A percentile compares a stretch with the other conserved stretches of the same genome.
Conservation (phyloP, 371 early-diverging fungal genomes). For the Syncephalastrum sp. region DNA sequence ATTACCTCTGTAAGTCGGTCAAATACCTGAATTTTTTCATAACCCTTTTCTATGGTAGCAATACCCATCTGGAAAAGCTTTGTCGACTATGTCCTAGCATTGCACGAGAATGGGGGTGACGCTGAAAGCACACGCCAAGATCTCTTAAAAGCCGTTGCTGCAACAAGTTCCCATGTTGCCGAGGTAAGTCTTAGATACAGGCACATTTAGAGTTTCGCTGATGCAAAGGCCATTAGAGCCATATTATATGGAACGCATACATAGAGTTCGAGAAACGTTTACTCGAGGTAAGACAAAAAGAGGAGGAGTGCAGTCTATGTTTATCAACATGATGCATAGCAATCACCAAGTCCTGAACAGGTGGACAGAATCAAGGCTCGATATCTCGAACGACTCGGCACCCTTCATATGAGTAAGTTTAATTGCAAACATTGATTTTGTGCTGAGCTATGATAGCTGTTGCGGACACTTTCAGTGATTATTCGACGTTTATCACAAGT, state of each 20-base stretch:
- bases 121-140: conserved; percentile 41
- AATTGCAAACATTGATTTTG: neutral
- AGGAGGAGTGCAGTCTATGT: neutral
- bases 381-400: conserved; percentile 46
- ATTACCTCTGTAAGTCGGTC: conserved; percentile 58
- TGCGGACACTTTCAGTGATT: conserved; percentile 63
- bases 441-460: conserved; percentile 26
- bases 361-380: conserved; percentile 28
- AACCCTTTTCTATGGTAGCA: conserved; percentile 27
- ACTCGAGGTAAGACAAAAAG: conserved; percentile 24
- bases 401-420: conserved; percentile 48
- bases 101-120: conserved; percentile 15
- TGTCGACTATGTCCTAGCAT: conserved; percentile 40
- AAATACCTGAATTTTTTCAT: neutral
- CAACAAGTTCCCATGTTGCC: conserved; percentile 49
- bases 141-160: conserved; percentile 34
- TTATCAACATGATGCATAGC: neutral
- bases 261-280: conserved; percentile 50
- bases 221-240: conserved; percentile 34
- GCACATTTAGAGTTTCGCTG: neutral
- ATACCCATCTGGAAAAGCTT: conserved; percentile 60
- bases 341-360: conserved; percentile 17
- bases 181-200: conserved; percentile 18
- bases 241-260: conserved; percentile 56
- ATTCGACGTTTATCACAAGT: conserved; percentile 64